phyloP scores from a whole-genome alignment of 305 asterid species.

The Fraxinus paxiana region DNA sequence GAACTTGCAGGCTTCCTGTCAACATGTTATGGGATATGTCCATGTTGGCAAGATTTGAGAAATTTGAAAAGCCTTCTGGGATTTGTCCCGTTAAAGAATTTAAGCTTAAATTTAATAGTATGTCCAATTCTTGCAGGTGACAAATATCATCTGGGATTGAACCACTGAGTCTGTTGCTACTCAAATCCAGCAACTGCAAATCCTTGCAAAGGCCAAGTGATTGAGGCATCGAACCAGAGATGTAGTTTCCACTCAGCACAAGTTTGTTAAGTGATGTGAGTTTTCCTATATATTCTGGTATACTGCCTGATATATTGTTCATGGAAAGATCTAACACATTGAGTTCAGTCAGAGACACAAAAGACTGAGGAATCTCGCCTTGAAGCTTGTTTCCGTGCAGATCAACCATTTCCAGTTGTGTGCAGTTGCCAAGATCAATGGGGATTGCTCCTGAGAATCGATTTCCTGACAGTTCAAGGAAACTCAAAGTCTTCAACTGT shows the following conservation, averaged over 20 bases:
- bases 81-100: constrained; percentile 46
- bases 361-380: constrained; percentile 53
- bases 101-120: constrained; percentile 53
- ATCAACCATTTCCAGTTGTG: constrained; percentile 55
- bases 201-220: constrained; percentile 53
- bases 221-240: constrained; percentile 49
- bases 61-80: constrained; percentile 52
- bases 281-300: constrained; percentile 52
- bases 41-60: constrained; percentile 57
- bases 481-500: constrained; percentile 36
- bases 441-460: constrained; percentile 50
- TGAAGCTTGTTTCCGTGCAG: constrained; percentile 49
- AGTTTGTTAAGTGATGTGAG: constrained; percentile 56
- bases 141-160: constrained; percentile 52
- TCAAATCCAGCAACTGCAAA: constrained; percentile 62
- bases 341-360: constrained; percentile 42
- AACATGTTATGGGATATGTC: constrained; percentile 65
- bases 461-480: constrained; percentile 62
- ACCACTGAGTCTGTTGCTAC: constrained; percentile 46
- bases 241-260: constrained; percentile 42
- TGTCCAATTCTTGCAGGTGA: constrained; percentile 51
- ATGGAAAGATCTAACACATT: constrained; percentile 60
- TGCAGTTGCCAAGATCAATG: constrained; percentile 51
- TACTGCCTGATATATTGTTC: constrained; percentile 48
- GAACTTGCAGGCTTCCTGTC: constrained; percentile 47